Conservation (phyloP, 169 alveolate genomes). For the Eimeria acervulina region DNA sequence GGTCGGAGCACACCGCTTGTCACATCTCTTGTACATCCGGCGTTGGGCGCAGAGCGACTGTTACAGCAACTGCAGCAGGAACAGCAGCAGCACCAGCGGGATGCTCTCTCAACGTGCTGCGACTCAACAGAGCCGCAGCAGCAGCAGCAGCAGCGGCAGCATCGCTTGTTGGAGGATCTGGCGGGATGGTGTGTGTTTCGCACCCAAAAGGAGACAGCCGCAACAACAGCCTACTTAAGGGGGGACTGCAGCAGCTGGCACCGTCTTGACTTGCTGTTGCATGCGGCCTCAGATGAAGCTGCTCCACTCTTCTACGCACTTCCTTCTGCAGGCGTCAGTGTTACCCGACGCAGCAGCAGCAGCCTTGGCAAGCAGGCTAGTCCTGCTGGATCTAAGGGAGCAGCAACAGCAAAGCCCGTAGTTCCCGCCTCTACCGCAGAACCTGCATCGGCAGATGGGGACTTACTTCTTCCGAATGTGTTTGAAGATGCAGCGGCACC, state of each 20-base stretch:
- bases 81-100: constrained; percentile 23
- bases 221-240: constrained; percentile 22
- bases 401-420: constrained; percentile 27
- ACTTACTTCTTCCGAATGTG: constrained; percentile 18
- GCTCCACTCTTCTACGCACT: constrained; percentile 54
- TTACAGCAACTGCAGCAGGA: constrained; percentile 62
- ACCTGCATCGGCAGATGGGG: constrained; percentile 21
- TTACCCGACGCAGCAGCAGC: constrained; percentile 49
- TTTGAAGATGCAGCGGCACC: constrained; percentile 33
- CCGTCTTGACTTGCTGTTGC: constrained; percentile 73
- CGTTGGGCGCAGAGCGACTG: constrained; percentile 53
- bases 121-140: background rate
- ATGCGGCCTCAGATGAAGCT: constrained; percentile 78
- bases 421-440: background rate
- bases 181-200: constrained; percentile 67
- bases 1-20: constrained; percentile 41
- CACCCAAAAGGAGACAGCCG: constrained; percentile 28
- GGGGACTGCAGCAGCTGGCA: constrained; percentile 63
- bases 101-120: background rate
- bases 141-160: background rate
- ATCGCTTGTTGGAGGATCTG: constrained; percentile 14
- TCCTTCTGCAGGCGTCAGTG: constrained; percentile 39
- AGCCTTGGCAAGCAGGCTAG: too few species aligned
- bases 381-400: background rate
- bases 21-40: constrained; percentile 55